Base-by-base conservation (phyloP, 2,329 filamentous ascomycete genomes). In the Scorias spongiosa region DNA sequence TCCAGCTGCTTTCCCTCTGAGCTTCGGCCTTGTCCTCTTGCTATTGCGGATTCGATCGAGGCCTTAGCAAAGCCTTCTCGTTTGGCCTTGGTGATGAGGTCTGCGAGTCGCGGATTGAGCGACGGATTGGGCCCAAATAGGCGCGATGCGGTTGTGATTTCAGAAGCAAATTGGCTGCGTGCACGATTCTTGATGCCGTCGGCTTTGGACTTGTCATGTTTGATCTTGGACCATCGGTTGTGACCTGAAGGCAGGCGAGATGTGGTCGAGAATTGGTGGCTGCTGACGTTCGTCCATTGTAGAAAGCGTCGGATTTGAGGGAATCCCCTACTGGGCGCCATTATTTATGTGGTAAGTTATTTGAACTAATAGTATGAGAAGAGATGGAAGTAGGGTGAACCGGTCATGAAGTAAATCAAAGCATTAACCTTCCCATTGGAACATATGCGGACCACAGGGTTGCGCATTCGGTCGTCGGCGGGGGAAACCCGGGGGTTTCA, bases 141-240 rank as follows among this genome's bases (percentile, higher is more conserved):
- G 66, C 83, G 87, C 1, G 84, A 84, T 46, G 80, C 80, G 48
- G 80, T 73, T 41, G 80, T 75, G 45, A 96, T 81, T 47, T 81
- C 76, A 52, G 84, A 80, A 17, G 80, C 72, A 54, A 93, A 74
- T 39, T 71, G 63, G 40, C 72, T 75, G 28, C 87, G 80, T 53
- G 80, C 72, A 38, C 73, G 74, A 63, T 78, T 85, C 64, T 88
- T 94, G 54, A 80, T 80, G 46, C 73, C 74, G 62, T 98, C 91
- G 46, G 80, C 82, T 48, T 81, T 84, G 42, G 81, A 87, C 64
- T 98, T 98, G 63, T 91, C 86, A 63, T 96, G 91, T 59, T 81
- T 84, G 66, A 95, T 96, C 57, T 91, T 93, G 46, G 86, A 87
- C 91, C 91, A 98, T 61, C 87, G 83, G 63, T 81, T 94, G 66